Percentiles rank a stretch among this genome's conserved stretches.
These are phyloP conservation scores for Trichoderma guizhouense DNA, from an alignment of 2,329 filamentous ascomycete genomes.

Conservation along the genomic window DNA sequence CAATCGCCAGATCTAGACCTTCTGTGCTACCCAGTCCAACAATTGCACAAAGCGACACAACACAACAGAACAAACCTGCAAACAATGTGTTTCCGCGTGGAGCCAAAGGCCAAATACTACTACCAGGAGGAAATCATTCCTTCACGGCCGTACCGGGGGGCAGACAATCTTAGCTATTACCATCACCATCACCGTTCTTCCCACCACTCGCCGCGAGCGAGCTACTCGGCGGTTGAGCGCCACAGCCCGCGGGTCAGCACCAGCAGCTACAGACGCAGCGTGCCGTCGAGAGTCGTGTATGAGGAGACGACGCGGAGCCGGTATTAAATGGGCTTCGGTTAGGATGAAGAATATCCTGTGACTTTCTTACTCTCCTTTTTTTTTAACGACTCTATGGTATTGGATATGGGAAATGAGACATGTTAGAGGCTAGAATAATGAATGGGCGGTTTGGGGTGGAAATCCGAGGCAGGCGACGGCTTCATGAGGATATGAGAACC, in stretches of 20 bases:
- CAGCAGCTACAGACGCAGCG: constrained; percentile 16
- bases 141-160: constrained; percentile 34
- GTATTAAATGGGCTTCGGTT: constrained; percentile 21
- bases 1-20: not conserved
- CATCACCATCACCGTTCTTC: constrained; percentile 27
- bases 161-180: constrained; percentile 24
- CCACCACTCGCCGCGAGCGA: constrained; percentile 40
- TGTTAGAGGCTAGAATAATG: not conserved
- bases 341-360: not conserved
- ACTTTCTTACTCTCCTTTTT: not conserved
- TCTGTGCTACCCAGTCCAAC: not conserved
- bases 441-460: not conserved
- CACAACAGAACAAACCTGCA: not conserved
- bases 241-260: constrained; percentile 41
- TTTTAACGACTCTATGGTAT: not conserved
- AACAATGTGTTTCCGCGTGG: constrained; percentile 46
- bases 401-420: not conserved
- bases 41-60: not conserved
- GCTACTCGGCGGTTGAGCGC: constrained; percentile 41
- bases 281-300: constrained; percentile 35
- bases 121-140: constrained; percentile 54
- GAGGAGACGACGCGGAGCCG: constrained; percentile 37
- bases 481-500: not conserved
- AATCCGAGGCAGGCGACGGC: not conserved
- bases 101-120: constrained; percentile 49